Percentiles rank a stretch among this genome's conserved stretches.
phyloP scores from a whole-genome alignment of 2,329 filamentous ascomycete genomes.

The Botrytis hyacinthi region DNA sequence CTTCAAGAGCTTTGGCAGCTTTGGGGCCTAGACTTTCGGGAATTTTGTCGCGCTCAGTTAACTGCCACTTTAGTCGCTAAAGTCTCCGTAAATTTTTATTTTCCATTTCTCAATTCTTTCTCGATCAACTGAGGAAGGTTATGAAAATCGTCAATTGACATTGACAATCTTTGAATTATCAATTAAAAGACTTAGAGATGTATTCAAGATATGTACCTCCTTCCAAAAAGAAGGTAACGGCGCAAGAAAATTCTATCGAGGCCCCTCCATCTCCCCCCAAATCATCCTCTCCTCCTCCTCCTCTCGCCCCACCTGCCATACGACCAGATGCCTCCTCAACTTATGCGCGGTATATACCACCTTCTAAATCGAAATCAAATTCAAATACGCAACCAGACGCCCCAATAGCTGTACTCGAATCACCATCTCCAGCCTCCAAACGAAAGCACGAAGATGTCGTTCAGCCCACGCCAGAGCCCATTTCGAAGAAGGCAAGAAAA shows the following conservation, averaged over 20 bases:
- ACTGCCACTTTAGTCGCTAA: not conserved
- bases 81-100: conserved; percentile 24
- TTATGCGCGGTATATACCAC: conserved; percentile 37
- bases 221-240: conserved; percentile 28
- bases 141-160: not conserved
- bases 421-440: conserved; percentile 6
- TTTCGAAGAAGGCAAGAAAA: conserved; percentile 20
- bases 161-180: not conserved
- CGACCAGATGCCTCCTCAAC: conserved; percentile 35
- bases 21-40: not conserved
- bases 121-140: not conserved
- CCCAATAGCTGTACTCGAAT: not conserved
- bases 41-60: not conserved
- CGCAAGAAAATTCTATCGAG: not conserved
- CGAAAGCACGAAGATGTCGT: conserved; percentile 11
- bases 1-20: not conserved
- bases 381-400: not conserved
- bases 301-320: conserved; percentile 26
- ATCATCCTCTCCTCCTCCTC: conserved; percentile 11
- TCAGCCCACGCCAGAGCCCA: not conserved
- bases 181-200: conserved; percentile 32
- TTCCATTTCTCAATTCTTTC: conserved; percentile 8
- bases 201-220: conserved; percentile 38
- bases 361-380: conserved; percentile 27
- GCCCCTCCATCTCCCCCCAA: conserved; percentile 1